A percentile compares a stretch with the other conserved stretches of the same genome.
Evolutionary conservation across 139 green algal species (phyloP).

Genomic region (Tetradesmus obliquus): DNA sequence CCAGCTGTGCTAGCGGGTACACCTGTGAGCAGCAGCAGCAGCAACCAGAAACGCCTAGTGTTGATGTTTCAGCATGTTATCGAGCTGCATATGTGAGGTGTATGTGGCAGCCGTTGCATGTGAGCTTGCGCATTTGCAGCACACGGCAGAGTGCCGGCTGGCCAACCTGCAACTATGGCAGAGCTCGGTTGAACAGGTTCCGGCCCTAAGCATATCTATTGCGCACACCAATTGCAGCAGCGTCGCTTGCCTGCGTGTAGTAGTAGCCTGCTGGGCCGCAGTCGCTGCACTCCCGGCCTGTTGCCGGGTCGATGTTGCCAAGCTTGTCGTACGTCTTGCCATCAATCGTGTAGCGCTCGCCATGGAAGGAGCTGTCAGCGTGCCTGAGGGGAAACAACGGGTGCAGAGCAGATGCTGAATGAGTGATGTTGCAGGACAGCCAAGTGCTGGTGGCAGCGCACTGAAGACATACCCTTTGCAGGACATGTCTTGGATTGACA

Average conservation of each 20-base stretch:
- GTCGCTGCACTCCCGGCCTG: background rate
- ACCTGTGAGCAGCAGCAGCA: background rate
- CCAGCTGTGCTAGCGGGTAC: background rate
- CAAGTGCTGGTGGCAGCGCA: background rate
- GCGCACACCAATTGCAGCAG: background rate
- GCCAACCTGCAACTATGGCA: too few relatives aligned
- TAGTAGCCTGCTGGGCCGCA: conserved; percentile 10
- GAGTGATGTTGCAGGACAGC: background rate
- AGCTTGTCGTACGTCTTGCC: background rate
- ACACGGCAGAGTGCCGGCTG: too few relatives aligned
- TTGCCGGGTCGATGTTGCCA: background rate
- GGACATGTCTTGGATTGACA: background rate
- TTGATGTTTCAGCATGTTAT: too few relatives aligned
- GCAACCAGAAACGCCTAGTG: too few relatives aligned
- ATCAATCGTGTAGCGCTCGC: background rate
- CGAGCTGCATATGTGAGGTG: too few relatives aligned
- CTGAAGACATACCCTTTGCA: background rate
- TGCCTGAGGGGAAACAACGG: background rate
- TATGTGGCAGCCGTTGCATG: too few relatives aligned
- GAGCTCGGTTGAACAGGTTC: too few relatives aligned
- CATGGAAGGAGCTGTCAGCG: conserved; percentile 1
- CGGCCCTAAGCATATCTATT: too few relatives aligned
- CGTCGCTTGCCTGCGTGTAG: background rate
- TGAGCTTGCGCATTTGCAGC: too few relatives aligned
- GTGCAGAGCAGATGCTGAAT: background rate